Evolutionary conservation across 352 stramenopile species (phyloP).

Genomic region (Phytophthora sp.): DNA sequence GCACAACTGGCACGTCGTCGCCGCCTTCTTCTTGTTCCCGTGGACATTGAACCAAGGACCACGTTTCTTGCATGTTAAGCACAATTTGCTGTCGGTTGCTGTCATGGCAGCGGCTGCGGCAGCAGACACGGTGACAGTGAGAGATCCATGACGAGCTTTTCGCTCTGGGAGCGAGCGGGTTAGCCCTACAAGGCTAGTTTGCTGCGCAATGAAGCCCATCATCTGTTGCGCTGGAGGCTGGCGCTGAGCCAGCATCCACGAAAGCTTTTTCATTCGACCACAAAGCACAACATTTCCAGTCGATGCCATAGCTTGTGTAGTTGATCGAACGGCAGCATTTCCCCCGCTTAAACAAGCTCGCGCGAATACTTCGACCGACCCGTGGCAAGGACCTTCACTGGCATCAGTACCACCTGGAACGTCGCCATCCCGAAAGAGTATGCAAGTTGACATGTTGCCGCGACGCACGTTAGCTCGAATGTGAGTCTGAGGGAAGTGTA

Average conservation of each 20-base stretch:
- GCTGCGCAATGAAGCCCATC: slow-evolving; percentile 15
- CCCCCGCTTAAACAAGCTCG: slow-evolving; percentile 38
- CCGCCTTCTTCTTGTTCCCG: slow-evolving; percentile 39
- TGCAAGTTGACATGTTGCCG: slow-evolving; percentile 59
- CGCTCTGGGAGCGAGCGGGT: slow-evolving; percentile 27
- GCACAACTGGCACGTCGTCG: slow-evolving; percentile 50
- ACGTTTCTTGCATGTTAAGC: slow-evolving; percentile 45
- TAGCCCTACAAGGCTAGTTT: slow-evolving; percentile 24
- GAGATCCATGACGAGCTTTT: slow-evolving; percentile 20
- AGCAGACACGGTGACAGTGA: slow-evolving; percentile 34
- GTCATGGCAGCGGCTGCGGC: slow-evolving; percentile 21
- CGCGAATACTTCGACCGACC: slow-evolving; percentile 37
- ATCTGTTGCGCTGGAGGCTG: slow-evolving; percentile 17
- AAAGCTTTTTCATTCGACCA: slow-evolving; percentile 71
- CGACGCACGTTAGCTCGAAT: slow-evolving; percentile 39
- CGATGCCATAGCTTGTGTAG: slow-evolving; percentile 39
- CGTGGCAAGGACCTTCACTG: slow-evolving; percentile 22
- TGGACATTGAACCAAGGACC: slow-evolving; percentile 30
- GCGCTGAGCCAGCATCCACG: slow-evolving; percentile 55
- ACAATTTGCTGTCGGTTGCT: slow-evolving; percentile 29
- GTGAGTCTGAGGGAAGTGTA: slow-evolving; percentile 59
- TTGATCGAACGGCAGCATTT: slow-evolving; percentile 35
- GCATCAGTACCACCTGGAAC: slow-evolving; percentile 20
- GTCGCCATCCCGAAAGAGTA: slow-evolving; percentile 53
- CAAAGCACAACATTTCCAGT: slow-evolving; percentile 46